Percentiles rank a stretch among this genome's conserved stretches.
These are phyloP conservation scores for Amauroascus niger DNA, from an alignment of 2,329 filamentous ascomycete genomes.

Conservation along the genomic window DNA sequence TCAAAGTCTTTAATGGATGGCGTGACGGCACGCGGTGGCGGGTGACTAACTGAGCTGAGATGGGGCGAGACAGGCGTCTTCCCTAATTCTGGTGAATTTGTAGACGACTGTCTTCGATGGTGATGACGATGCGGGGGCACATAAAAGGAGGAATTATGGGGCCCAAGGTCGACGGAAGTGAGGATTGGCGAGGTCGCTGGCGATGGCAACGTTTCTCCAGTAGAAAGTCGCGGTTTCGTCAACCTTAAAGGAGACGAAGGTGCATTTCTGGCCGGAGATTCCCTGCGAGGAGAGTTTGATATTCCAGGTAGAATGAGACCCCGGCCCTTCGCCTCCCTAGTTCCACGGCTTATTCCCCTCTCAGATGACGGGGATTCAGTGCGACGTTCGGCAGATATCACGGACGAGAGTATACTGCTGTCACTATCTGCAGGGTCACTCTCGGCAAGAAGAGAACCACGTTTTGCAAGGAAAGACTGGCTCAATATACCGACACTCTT, in stretches of 20 bases:
- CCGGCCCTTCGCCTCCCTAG: slow-evolving; percentile 72
- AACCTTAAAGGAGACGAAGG: slow-evolving; percentile 82
- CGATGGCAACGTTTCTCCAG: slow-evolving; percentile 54
- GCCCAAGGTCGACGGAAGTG: slow-evolving; percentile 59
- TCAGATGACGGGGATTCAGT: slow-evolving; percentile 90
- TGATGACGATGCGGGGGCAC: slow-evolving; percentile 50
- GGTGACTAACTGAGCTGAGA: slow-evolving; percentile 64
- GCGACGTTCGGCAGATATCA: slow-evolving; percentile 58
- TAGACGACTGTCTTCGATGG: slow-evolving; percentile 84
- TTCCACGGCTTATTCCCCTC: slow-evolving; percentile 63
- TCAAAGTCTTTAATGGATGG: slow-evolving; percentile 99
- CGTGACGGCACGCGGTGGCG: slow-evolving; percentile 76
- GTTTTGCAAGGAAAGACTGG: slow-evolving; percentile 53
- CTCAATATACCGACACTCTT: slow-evolving; percentile 50
- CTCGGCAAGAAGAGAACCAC: slow-evolving; percentile 69
- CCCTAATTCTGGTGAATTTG: slow-evolving; percentile 62
- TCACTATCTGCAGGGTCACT: slow-evolving; percentile 85
- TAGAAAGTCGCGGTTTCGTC: slow-evolving; percentile 63
- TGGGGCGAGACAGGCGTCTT: slow-evolving; percentile 72
- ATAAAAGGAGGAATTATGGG: slow-evolving; percentile 42
- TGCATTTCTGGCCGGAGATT: slow-evolving; percentile 73
- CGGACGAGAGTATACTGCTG: slow-evolving; percentile 73
- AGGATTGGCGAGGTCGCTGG: slow-evolving; percentile 86
- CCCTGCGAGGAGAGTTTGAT: slow-evolving; percentile 67
- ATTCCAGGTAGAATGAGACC: slow-evolving; percentile 75